Evolutionary conservation across 768 basidiomycete species (phyloP).

Genomic region (Macrolepiota fuliginosa): DNA sequence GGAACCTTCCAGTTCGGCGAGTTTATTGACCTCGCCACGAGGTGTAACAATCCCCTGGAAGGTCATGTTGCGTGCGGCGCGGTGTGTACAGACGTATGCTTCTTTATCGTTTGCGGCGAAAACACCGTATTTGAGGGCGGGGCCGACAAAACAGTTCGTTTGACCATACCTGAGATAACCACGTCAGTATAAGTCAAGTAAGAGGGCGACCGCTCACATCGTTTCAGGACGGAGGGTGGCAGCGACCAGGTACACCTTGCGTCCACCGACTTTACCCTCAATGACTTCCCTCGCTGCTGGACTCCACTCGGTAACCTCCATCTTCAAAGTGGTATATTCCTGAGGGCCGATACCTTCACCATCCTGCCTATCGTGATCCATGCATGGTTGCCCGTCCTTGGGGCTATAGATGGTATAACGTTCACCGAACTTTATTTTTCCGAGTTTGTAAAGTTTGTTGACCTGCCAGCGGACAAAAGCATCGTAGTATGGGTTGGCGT

Average conservation of each 20-base stretch:
- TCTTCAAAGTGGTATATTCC: conserved; percentile 93
- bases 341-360: conserved; percentile 95
- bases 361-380: conserved; percentile 97
- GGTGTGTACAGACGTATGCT: conserved; percentile 84
- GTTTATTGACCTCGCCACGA: conserved; percentile 68
- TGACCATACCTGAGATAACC: conserved; percentile 78
- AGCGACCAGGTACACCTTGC: conserved; percentile 90
- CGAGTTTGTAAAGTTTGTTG: conserved; percentile 83
- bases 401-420: conserved; percentile 98
- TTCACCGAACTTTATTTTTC: conserved; percentile 97
- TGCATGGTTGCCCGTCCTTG: conserved; percentile 98
- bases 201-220: conserved; percentile 54
- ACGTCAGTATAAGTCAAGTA: conserved; percentile 9
- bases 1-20: conserved; percentile 76
- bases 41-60: conserved; percentile 83
- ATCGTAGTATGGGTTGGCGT: conserved; percentile 96
- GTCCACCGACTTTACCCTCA: conserved; percentile 65
- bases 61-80: conserved; percentile 96
- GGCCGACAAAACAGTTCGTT: conserved; percentile 96
- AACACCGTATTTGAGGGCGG: conserved; percentile 86
- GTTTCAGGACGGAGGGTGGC: conserved; percentile 97
- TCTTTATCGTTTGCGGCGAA: conserved; percentile 86
- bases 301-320: conserved; percentile 89
- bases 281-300: conserved; percentile 62
- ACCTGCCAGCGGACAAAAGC: conserved; percentile 97